A percentile compares a stretch with the other conserved stretches of the same genome.
Evolutionary conservation across 331 rosid species (phyloP).

Genomic region (Dryas integrifolia): DNA sequence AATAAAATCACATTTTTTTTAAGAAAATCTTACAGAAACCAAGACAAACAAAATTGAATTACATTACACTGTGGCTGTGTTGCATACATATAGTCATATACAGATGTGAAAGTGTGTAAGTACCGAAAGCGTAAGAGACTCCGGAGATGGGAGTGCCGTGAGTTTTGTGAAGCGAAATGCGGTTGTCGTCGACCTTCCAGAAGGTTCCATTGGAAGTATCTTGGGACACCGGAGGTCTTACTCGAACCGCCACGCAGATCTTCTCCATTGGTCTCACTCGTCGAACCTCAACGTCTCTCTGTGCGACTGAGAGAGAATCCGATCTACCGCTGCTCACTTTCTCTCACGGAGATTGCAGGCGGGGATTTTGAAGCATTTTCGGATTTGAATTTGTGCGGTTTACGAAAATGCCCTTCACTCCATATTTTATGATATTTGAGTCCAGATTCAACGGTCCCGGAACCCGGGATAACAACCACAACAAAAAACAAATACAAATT

Average conservation of each 20-base stretch:
- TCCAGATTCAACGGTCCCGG: neutral
- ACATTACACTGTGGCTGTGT: neutral
- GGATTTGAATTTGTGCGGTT: conserved; percentile 29
- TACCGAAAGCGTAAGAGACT: conserved; percentile 78
- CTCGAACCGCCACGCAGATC: conserved; percentile 82
- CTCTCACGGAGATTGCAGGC: conserved; percentile 24
- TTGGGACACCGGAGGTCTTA: conserved; percentile 59
- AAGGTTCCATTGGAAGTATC: conserved; percentile 48
- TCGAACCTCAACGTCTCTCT: neutral
- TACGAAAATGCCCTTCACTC: conserved; percentile 37
- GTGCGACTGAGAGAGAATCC: neutral
- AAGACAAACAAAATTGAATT: neutral
- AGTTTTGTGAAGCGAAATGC: conserved; percentile 75
- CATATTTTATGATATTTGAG: neutral
- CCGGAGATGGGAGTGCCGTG: conserved; percentile 81
- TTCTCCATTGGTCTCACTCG: conserved; percentile 56
- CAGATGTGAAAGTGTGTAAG: neutral
- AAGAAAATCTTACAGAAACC: neutral
- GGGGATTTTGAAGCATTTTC: conserved; percentile 24
- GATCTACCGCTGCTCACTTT: neutral
- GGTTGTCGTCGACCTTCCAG: conserved; percentile 87
- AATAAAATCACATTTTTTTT: neutral
- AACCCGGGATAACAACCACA: too few relatives aligned
- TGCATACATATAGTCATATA: neutral
- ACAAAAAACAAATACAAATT: neutral